These are phyloP conservation scores for Maudiozyma bulderi DNA, from an alignment of 805 yeast species.

Conservation along the genomic window DNA sequence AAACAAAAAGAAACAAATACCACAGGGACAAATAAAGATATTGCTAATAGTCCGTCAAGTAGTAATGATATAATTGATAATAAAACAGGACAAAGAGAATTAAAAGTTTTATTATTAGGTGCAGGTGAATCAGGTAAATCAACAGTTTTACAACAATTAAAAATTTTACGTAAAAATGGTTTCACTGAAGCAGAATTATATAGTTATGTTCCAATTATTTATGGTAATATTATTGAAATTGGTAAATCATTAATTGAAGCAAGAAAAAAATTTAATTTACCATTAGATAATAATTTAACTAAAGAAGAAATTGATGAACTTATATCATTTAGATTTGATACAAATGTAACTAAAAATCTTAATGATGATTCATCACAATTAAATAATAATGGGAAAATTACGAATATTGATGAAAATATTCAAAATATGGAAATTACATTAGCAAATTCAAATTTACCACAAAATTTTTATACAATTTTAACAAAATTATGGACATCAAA, in stretches of 20 bases:
- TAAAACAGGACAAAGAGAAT: conserved; percentile 5
- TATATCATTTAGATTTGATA: neutral
- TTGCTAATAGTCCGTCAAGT: neutral
- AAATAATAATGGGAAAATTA: neutral
- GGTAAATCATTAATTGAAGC: conserved; percentile 64
- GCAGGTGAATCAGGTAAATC: conserved; percentile 51
- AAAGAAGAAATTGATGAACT: conserved; percentile 10
- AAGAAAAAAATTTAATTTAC: conserved; percentile 40
- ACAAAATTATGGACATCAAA: conserved; percentile 46
- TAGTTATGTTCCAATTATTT: conserved; percentile 72
- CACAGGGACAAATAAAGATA: neutral
- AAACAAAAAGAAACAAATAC: neutral
- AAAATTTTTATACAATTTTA: conserved; percentile 39
- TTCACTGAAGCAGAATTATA: conserved; percentile 46
- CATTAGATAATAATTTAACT: conserved; percentile 10
- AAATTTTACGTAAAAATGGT: conserved; percentile 29
- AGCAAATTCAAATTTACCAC: conserved; percentile 33
- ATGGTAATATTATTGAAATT: conserved; percentile 67
- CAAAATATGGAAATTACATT: neutral
- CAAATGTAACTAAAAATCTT: neutral
- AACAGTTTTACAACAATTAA: conserved; percentile 33
- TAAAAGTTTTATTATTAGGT: conserved; percentile 67
- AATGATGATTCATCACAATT: neutral
- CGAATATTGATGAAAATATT: neutral
- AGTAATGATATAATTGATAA: neutral